Evolutionary conservation across 2,329 filamentous ascomycete species (phyloP), one percentile per base, ranked within the genome.

Genomic region (Pyrenochaeta sp.): DNA sequence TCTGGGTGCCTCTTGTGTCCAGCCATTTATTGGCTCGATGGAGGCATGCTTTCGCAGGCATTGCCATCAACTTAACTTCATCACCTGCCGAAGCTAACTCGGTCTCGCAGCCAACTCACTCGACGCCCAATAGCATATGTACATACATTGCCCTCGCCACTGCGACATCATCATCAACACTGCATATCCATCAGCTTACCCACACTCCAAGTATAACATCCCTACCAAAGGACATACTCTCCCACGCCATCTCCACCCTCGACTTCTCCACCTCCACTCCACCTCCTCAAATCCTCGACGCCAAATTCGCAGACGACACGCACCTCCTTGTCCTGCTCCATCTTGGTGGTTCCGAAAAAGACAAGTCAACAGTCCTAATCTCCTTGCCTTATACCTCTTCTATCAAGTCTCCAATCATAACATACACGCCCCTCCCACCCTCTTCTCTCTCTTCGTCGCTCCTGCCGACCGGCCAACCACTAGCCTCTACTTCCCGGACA

Each of bases 301-400:
- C 89, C 12, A 87, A 88, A 67, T 91, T 92, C 65, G 81, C 90
- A 37, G 82, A 89, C 63, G 85, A 89, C 49, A 74, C 81, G 11
- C 80, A 77, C 0, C 70, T 92, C 1, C 79, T 92, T 47, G 61
- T 90, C 1, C 80, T 92, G 1, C 84, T 82, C 74, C 67, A 63
- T 2, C 10, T 39, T 6, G 7, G 20, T 17, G 11, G 6, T 9
- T 7, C 12, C 20, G 21, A 39, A 4, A 23, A 20, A 23, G 21
- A 18, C 5, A 20, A 23, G 36, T 20, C 35, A 17, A 39, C 20
- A 39, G 33, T 46, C 1, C 49, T 69, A 36, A 49, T 73, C n/a
- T 56, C 54, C 15, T 39, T 73, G 9, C 60, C 62, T 7, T 72
- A 70, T 58, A 58, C 42, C 11, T 20, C 53, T 58, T 55, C 42